A percentile compares a stretch with the other conserved stretches of the same genome.
phyloP scores from a whole-genome alignment of 306 rosid species.

The Elaeagnus macrophylla region DNA sequence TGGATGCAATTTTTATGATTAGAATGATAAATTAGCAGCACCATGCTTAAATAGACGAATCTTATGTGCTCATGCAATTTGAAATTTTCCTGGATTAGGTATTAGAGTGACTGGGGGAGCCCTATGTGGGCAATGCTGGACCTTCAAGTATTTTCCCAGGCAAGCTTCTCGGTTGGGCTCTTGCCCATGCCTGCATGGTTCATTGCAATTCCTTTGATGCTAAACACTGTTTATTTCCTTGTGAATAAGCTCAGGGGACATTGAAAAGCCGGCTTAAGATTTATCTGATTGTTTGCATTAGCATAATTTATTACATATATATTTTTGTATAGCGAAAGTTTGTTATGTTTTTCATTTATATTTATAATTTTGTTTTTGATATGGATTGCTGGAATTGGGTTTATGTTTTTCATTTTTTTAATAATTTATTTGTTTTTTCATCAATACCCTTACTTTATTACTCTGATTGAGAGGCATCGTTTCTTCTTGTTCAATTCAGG shows the following conservation, averaged over 20 bases:
- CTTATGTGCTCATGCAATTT: constrained; percentile 21
- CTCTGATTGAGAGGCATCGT: constrained; percentile 23
- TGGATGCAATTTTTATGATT: not conserved
- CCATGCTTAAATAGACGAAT: constrained; percentile 10
- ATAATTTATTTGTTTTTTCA: too few relatives aligned
- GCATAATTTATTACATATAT: not conserved
- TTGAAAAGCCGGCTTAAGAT: not conserved
- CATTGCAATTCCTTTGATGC: constrained; percentile 7
- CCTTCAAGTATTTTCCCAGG: constrained; percentile 26
- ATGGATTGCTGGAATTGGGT: too few relatives aligned
- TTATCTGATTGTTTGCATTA: not conserved
- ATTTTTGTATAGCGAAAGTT: constrained; percentile 15
- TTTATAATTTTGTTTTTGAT: too few relatives aligned
- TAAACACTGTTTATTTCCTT: constrained; percentile 2
- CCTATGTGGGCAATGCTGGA: constrained; percentile 31
- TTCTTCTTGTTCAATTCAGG: constrained; percentile 55
- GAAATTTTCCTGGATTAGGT: constrained; percentile 32
- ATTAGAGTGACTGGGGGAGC: constrained; percentile 25
- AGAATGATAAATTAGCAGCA: not conserved
- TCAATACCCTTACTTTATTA: not conserved
- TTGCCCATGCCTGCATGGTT: constrained; percentile 22
- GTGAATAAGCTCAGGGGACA: constrained; percentile 2
- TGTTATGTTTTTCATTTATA: constrained; percentile 15
- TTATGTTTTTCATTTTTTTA: too few relatives aligned
- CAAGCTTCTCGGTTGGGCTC: constrained; percentile 27